phyloP scores from a whole-genome alignment of 192 early-diverging fungal species.

The Podochytrium sp. region DNA sequence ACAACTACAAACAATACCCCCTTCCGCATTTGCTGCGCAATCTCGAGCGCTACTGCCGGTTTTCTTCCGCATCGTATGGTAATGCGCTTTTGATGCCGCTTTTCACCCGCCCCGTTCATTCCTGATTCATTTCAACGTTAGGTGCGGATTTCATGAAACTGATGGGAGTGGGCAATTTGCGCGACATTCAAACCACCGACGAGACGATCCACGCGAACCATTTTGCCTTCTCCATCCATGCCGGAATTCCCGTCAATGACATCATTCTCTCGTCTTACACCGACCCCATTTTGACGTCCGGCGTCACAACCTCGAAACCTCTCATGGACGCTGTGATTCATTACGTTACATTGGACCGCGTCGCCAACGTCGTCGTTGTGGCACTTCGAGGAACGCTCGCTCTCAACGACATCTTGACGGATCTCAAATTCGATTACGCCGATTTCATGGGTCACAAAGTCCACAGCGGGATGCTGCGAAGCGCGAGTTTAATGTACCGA shows the following conservation, averaged over 20 bases:
- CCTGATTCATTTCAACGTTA: background rate
- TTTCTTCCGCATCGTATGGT: slow-evolving; percentile 54
- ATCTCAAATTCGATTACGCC: slow-evolving; percentile 43
- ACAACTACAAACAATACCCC: slow-evolving; percentile 36
- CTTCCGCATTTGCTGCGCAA: slow-evolving; percentile 35
- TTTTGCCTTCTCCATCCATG: slow-evolving; percentile 53
- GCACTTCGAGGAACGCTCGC: slow-evolving; percentile 55
- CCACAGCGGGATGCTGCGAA: slow-evolving; percentile 86
- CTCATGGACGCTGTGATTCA: slow-evolving; percentile 44
- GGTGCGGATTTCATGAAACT: slow-evolving; percentile 38
- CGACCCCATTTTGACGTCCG: background rate
- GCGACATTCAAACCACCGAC: slow-evolving; percentile 44
- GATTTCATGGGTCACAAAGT: slow-evolving; percentile 47
- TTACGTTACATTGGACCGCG: slow-evolving; percentile 52
- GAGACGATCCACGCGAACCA: slow-evolving; percentile 51
- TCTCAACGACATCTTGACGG: slow-evolving; percentile 54
- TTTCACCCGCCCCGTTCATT: background rate
- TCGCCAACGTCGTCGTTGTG: slow-evolving; percentile 48
- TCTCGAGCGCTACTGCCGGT: slow-evolving; percentile 48
- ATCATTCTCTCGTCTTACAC: slow-evolving; percentile 50
- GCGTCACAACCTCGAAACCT: slow-evolving; percentile 14
- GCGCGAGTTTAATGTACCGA: slow-evolving; percentile 73
- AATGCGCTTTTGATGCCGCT: too few species aligned
- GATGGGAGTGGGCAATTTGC: slow-evolving; percentile 45
- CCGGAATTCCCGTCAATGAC: slow-evolving; percentile 52